Base-by-base conservation (phyloP, 768 basidiomycete genomes). In the Mycena albidolilacea region DNA sequence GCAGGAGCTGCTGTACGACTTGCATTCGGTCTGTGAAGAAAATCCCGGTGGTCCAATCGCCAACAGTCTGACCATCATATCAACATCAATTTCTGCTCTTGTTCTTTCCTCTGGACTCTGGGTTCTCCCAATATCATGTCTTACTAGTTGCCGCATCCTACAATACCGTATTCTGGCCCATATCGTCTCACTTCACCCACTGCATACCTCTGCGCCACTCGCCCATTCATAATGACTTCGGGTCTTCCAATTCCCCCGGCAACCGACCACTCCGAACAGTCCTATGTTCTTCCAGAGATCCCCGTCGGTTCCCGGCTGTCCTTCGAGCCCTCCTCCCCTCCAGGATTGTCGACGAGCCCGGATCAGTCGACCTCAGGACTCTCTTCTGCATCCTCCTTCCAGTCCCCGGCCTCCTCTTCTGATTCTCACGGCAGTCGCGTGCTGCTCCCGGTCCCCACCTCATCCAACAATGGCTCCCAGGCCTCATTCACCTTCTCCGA, bases 401-500 rank as follows among this genome's bases (percentile, higher is more conserved):
- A 69, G 69, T 74, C 73, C 38, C 69, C 69, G 14, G 64, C 69
- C 41, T 75, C 74, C 30, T 71, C 70, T 7, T 60, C 61, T 65
- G 75, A 72, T 50, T 76, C 75, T 37, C 75, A 76, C 57, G 52
- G 69, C 58, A 76, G 70, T 14, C 85, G 83, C 55, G 81, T 84
- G 59, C 76, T 87, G n/a, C 85, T 86, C 19, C 87, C 88, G 38
- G 80, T 86, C 62, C 84, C 87, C 21, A 79, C 82, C 2, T 79
- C 79, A 6, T 82, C 82, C 14, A 76, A 81, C 30, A 83, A 83
- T 71, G 83, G 79, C 64, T 84, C 85, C 5, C 85, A 85, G 64
- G 81, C 85, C 21, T 84, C 83, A 0, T 85, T 90, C 48, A 79
- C 86, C 0, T 83, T 89, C 54, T 85, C 87, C 9, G 87, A 88